Evolutionary conservation across 305 asterid genomes (phyloP).

Genomic region (Coffea humblotiana): DNA sequence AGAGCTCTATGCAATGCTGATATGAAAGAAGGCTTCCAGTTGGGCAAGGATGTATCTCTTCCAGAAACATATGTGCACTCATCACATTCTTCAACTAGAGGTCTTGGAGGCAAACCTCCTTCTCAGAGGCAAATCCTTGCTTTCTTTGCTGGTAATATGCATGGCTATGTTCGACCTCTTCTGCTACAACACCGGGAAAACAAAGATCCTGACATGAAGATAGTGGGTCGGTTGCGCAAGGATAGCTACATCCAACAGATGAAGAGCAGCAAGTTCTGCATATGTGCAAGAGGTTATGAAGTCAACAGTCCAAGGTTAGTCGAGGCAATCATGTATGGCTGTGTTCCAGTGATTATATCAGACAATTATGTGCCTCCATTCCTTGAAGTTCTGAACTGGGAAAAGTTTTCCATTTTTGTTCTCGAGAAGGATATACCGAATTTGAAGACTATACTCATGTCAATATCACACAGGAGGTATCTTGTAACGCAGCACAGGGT

Average conservation of each 20-base stretch:
- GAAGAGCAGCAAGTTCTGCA: slow-evolving; percentile 89
- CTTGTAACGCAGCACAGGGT: slow-evolving; percentile 61
- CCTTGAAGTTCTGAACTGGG: slow-evolving; percentile 73
- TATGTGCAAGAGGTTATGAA: slow-evolving; percentile 62
- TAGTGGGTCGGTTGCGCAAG: slow-evolving; percentile 43
- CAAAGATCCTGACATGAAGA: slow-evolving; percentile 77
- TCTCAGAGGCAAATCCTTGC: slow-evolving; percentile 56
- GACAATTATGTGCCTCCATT: slow-evolving; percentile 77
- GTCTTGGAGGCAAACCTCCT: slow-evolving; percentile 49
- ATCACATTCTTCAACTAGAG: slow-evolving; percentile 41
- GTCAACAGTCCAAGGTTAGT: slow-evolving; percentile 84
- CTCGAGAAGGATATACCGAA: slow-evolving; percentile 68
- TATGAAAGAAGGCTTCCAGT: slow-evolving; percentile 48
- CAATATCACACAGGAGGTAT: slow-evolving; percentile 50
- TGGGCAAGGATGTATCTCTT: slow-evolving; percentile 61
- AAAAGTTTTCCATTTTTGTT: slow-evolving; percentile 63
- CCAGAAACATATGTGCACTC: slow-evolving; percentile 55
- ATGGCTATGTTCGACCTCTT: slow-evolving; percentile 61
- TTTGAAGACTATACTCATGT: slow-evolving; percentile 51
- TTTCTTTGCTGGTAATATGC: slow-evolving; percentile 76
- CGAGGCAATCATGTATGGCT: slow-evolving; percentile 80
- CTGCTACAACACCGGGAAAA: slow-evolving; percentile 61
- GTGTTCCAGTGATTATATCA: slow-evolving; percentile 76
- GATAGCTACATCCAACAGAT: slow-evolving; percentile 60
- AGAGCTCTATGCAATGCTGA: slow-evolving; percentile 73